Conservation (phyloP, 1,284 basidiomycete genomes). For the Ganoderma lucidum region DNA sequence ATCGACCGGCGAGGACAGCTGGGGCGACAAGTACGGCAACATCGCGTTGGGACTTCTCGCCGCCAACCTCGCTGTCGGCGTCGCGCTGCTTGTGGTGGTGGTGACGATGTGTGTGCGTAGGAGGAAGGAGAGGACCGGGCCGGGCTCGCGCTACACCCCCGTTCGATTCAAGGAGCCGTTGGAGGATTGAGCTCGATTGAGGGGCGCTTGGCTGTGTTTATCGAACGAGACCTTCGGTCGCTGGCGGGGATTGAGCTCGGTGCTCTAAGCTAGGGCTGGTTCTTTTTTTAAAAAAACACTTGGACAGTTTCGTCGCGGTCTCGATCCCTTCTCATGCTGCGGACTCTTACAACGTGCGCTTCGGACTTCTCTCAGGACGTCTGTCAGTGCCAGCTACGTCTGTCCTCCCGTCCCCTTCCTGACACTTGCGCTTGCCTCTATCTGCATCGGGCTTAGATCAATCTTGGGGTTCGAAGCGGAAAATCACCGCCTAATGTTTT, state of each 20-base stretch:
- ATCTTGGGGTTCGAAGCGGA: no score
- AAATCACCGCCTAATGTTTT: no score
- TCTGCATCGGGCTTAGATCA: no score
- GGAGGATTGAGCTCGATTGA: constrained; percentile 5
- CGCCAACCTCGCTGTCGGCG: constrained; percentile 14
- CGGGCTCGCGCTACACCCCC: constrained; percentile 7
- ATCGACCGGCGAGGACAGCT: neutral
- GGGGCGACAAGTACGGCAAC: constrained; percentile 15
- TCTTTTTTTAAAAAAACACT: no score
- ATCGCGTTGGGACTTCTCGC: constrained; percentile 17
- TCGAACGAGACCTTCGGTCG: neutral
- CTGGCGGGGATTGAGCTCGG: no score
- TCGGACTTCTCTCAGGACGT: no score
- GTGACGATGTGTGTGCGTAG: constrained; percentile 18
- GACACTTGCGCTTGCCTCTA: no score
- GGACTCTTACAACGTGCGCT: no score
- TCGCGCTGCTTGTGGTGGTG: constrained; percentile 11
- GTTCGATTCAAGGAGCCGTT: constrained; percentile 14
- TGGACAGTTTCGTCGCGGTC: neutral
- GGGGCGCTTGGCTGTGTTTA: neutral
- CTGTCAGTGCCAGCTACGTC: no score
- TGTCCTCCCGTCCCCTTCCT: no score
- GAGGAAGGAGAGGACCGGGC: constrained; percentile 6
- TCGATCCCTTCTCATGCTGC: no score
- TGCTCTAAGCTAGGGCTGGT: no score